These are phyloP conservation scores for Colletotrichum cordylinicola DNA, from an alignment of 2,329 filamentous ascomycete species.

Conservation along the genomic window DNA sequence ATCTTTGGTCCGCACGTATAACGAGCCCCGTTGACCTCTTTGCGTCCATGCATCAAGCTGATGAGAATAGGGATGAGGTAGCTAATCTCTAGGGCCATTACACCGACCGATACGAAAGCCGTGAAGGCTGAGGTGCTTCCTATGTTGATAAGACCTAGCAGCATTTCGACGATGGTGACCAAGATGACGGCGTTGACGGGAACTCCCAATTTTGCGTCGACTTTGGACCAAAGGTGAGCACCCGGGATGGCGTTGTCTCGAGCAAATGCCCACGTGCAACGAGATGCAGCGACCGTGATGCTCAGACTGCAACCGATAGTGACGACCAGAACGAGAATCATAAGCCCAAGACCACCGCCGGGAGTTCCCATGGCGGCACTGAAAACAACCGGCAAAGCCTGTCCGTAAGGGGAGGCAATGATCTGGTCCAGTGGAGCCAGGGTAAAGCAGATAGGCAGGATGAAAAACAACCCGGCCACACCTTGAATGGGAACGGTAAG, in stretches of 20 bases:
- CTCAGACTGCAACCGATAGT: conserved; percentile 71
- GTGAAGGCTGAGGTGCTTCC: conserved; percentile 72
- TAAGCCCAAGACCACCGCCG: conserved; percentile 66
- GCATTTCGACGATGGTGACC: conserved; percentile 67
- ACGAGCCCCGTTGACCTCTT: conserved; percentile 59
- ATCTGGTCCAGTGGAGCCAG: conserved; percentile 66
- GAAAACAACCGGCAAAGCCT: conserved; percentile 70
- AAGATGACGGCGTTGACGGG: conserved; percentile 77
- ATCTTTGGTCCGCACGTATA: conserved; percentile 65
- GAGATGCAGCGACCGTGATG: conserved; percentile 71
- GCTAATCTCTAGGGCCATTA: conserved; percentile 71
- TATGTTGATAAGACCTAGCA: conserved; percentile 72
- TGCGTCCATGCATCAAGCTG: conserved; percentile 65
- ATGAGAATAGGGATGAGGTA: conserved; percentile 73
- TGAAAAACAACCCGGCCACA: conserved; percentile 68
- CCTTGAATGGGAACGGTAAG: conserved; percentile 70
- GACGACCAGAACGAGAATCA: conserved; percentile 69
- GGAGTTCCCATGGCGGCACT: conserved; percentile 64
- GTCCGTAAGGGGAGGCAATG: conserved; percentile 56
- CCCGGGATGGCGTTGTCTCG: conserved; percentile 74
- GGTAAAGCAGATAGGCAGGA: conserved; percentile 73
- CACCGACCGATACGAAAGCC: conserved; percentile 72
- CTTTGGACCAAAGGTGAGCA: conserved; percentile 62
- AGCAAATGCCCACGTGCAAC: conserved; percentile 72
- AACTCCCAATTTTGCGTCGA: conserved; percentile 67